Evolutionary conservation across 108 stramenopile genomes (phyloP).

Genomic region (Discostella pseudostelligera): DNA sequence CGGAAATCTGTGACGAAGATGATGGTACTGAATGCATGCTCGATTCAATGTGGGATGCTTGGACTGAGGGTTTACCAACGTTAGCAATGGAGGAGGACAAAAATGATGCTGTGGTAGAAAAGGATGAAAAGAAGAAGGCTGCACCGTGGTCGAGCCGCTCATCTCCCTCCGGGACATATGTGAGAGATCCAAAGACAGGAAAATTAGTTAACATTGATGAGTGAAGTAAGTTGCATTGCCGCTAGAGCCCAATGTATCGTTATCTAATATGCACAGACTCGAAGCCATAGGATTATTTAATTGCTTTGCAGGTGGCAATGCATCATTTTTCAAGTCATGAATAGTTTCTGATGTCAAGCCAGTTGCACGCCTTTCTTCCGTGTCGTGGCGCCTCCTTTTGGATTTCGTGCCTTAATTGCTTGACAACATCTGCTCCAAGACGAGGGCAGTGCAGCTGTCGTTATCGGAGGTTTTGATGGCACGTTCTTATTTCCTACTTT

Average conservation of each 20-base stretch:
- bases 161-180: constrained; percentile 74
- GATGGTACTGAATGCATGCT: constrained; percentile 54
- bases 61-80: constrained; percentile 56
- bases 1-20: constrained; percentile 37
- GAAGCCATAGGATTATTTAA: background rate
- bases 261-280: too few species aligned
- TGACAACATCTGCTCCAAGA: constrained; percentile 31
- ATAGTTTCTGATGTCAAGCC: too few species aligned
- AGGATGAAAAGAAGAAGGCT: constrained; percentile 44
- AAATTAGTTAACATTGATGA: constrained; percentile 79
- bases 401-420: background rate
- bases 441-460: constrained; percentile 36
- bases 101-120: constrained; percentile 11
- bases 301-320: too few species aligned
- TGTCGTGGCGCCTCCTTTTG: background rate
- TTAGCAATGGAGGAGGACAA: constrained; percentile 4
- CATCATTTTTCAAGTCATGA: too few species aligned
- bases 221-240: constrained; percentile 15
- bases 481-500: background rate
- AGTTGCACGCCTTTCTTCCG: constrained; percentile 3
- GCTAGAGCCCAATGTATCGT: background rate
- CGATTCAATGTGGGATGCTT: constrained; percentile 53
- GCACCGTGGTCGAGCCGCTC: constrained; percentile 78
- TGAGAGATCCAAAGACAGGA: constrained; percentile 76
- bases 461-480: constrained; percentile 5